Evolutionary conservation across 169 alveolate species (phyloP).

Genomic region (Amoebophrya sp.): DNA sequence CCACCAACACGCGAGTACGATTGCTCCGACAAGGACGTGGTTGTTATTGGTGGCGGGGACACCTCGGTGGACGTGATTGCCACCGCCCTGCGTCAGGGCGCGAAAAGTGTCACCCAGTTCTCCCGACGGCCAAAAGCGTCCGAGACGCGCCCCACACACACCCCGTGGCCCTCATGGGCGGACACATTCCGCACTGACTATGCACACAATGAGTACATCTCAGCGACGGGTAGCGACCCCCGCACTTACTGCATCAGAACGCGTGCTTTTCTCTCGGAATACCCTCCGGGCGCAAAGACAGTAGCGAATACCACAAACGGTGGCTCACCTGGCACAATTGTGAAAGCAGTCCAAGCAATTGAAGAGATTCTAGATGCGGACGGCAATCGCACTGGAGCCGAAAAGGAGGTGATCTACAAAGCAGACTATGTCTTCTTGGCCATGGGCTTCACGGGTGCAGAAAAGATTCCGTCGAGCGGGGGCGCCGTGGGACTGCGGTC

Average conservation of each 20-base stretch:
- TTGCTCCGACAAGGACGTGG: slow-evolving; percentile 51
- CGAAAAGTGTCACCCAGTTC: slow-evolving; percentile 53
- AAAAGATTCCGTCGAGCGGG: not conserved
- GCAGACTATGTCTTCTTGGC: slow-evolving; percentile 32
- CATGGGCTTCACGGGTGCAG: slow-evolving; percentile 34
- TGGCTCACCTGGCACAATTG: not conserved
- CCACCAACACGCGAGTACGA: not conserved
- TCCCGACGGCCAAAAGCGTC: slow-evolving; percentile 46
- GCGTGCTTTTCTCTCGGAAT: too few relatives aligned
- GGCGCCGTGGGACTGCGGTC: not conserved
- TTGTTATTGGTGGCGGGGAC: slow-evolving; percentile 59
- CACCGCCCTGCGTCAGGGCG: slow-evolving; percentile 57
- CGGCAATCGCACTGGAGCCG: not conserved
- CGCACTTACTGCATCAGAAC: slow-evolving; percentile 51
- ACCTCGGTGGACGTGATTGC: slow-evolving; percentile 57
- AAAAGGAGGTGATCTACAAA: not conserved
- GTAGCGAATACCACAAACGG: not conserved
- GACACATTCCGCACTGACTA: slow-evolving; percentile 49
- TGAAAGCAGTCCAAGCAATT: not conserved
- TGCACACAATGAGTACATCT: slow-evolving; percentile 52
- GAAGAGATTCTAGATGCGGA: not conserved
- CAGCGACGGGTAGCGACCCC: slow-evolving; percentile 54
- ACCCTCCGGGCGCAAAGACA: too few relatives aligned
- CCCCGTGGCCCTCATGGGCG: slow-evolving; percentile 51
- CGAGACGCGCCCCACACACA: not conserved